A percentile compares a stretch with the other conserved stretches of the same genome.
Conservation (phyloP, 176 grass and related monocot genomes). For the Bromus sterilis region DNA sequence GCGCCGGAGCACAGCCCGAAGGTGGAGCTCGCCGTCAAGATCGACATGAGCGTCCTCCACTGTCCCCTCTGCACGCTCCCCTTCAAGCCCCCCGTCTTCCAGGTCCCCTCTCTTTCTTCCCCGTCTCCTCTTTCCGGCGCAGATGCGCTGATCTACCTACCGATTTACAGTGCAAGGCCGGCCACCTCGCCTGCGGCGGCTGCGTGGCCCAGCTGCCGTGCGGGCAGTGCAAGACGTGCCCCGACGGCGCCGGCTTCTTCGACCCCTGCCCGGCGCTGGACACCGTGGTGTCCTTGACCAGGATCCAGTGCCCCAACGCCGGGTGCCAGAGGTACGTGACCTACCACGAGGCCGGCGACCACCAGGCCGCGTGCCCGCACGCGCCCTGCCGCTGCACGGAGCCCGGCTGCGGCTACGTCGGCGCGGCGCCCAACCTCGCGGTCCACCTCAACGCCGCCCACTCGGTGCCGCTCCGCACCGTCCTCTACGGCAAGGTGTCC, state of each 20-base stretch:
- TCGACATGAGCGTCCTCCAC: conserved; percentile 4
- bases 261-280: conserved; percentile 9
- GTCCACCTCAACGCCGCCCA: conserved; percentile 1
- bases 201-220: not conserved
- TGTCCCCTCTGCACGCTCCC: not conserved
- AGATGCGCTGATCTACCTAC: too few species aligned
- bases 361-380: conserved; percentile 3
- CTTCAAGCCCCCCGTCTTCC: not conserved
- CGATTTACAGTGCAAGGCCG: not conserved
- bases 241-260: not conserved
- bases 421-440: not conserved
- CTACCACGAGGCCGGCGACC: not conserved
- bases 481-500: not conserved
- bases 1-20: not conserved
- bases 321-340: not conserved
- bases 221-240: not conserved
- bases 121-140: not conserved
- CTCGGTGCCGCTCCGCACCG: not conserved
- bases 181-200: not conserved
- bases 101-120: not conserved
- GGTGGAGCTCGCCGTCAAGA: not conserved
- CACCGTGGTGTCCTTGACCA: not conserved
- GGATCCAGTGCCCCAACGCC: conserved; percentile 1
- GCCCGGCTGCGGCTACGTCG: conserved; percentile 23
- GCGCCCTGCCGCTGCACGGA: conserved; percentile 28